Base-by-base conservation (phyloP, 2,329 filamentous ascomycete genomes). In the Trichophyton rubrum region DNA sequence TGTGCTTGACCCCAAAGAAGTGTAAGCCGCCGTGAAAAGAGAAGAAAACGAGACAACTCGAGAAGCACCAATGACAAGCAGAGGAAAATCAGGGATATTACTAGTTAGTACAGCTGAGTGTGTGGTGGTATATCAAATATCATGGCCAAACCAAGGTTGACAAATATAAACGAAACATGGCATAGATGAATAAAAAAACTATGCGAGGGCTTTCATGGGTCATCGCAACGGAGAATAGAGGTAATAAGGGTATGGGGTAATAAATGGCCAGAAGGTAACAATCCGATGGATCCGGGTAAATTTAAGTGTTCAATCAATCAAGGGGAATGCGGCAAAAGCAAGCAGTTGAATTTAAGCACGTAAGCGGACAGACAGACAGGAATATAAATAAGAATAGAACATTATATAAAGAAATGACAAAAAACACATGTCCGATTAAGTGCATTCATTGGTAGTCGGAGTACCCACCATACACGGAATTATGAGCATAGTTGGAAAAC, bases 81-180 rank as follows among this genome's bases (percentile, higher is more conserved):
- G 15, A 53, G 8, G 11, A 13, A 17, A 51, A 27, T 51, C 24
- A 27, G 27, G 33, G 33, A 55, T 55, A 55, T 35, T 55, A 55
- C 49, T 55, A 55, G 49, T 35, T 35, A 55, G 15, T 55, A 55
- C 49, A 55, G 27, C 4, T n/a, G 24, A 17, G 27, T 33, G 11
- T 40, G 9, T 17, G 40, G 40, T 55, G 49, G 49, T 55, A 55
- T 55, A 55, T 8, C 84, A 86, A 43, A 1, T 83, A 17, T 30
- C 51, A 47, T 15, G 13, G 40, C 15, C 20, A 35, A 35, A 35
- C 33, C 8, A 11, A 11, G 33, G 33, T 35, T 35, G 33, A 11
- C 33, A 9, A 35, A 35, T 33, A 33, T 35, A 35, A 35, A 9
- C 11, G 33, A 9, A 35, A 35, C 33, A 35, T 35, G 3, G 33